Conservation (phyloP, 495 filamentous ascomycete species). For the Penicillium ochrochloron region DNA sequence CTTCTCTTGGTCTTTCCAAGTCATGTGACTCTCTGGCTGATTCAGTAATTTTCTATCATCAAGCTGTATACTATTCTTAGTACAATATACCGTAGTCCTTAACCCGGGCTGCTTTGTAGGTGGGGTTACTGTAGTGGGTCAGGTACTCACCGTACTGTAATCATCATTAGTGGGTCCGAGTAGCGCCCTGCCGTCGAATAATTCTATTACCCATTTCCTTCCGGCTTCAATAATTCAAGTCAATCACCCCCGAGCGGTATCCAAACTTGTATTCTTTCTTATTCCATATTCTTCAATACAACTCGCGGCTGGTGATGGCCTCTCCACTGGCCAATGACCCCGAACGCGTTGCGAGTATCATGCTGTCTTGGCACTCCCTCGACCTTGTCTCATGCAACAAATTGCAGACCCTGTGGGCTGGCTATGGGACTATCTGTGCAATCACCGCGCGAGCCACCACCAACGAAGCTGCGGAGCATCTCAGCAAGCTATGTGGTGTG, state of each 20-base stretch:
- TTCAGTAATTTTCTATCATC: too few species aligned
- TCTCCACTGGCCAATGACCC: constrained; percentile 27
- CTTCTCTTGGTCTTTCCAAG: too few species aligned
- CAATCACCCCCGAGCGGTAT: background rate
- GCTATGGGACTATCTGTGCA: constrained; percentile 43
- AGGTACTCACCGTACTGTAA: too few species aligned
- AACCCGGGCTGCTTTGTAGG: too few species aligned
- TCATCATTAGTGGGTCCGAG: background rate
- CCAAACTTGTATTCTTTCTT: background rate
- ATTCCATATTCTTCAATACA: background rate
- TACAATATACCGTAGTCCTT: too few species aligned
- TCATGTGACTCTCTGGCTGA: too few species aligned
- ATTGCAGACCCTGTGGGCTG: constrained; percentile 46
- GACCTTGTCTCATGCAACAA: constrained; percentile 40
- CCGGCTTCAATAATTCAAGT: background rate
- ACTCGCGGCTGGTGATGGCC: constrained; percentile 17
- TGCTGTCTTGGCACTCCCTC: constrained; percentile 42
- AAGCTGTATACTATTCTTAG: too few species aligned
- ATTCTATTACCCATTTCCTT: background rate
- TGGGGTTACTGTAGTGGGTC: too few species aligned
- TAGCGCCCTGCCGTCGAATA: background rate
- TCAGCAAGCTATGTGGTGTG: constrained; percentile 32
- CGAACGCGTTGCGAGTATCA: constrained; percentile 35
- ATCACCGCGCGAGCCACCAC: constrained; percentile 36
- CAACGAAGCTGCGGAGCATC: constrained; percentile 28